Conservation (phyloP, 371 early-diverging fungal genomes). For the Mortierella sp. region DNA sequence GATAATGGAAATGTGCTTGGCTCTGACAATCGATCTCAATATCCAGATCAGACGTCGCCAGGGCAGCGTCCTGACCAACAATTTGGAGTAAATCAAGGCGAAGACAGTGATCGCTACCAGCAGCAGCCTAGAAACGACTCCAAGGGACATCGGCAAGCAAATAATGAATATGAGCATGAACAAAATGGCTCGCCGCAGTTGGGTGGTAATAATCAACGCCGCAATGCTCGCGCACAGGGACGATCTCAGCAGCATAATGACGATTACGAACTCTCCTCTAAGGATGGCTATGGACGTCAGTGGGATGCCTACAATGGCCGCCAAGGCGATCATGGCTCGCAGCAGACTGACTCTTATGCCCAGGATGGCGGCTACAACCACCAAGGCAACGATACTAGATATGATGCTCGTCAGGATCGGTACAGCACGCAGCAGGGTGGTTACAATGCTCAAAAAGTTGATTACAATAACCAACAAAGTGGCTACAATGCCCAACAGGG, state of each 20-base stretch:
- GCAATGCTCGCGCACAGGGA: not conserved
- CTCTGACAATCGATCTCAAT: not conserved
- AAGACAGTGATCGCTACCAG: not conserved
- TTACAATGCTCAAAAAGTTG: not conserved
- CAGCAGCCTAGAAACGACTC: not conserved
- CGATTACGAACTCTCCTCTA: not conserved
- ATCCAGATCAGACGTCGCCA: not conserved
- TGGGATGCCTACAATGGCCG: not conserved
- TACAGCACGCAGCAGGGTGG: not conserved
- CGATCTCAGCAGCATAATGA: constrained; percentile 18
- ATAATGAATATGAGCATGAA: not conserved
- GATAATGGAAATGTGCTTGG: too few relatives aligned
- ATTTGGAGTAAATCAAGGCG: not conserved
- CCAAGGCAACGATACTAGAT: not conserved
- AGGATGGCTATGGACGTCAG: not conserved
- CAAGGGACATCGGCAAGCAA: not conserved
- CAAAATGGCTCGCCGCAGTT: not conserved
- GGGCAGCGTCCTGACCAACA: not conserved
- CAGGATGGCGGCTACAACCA: not conserved
- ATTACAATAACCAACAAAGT: not conserved
- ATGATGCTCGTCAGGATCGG: not conserved
- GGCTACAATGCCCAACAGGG: not conserved
- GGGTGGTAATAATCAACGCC: not conserved
- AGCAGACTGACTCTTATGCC: not conserved
- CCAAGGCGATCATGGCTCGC: not conserved